Base-by-base conservation (phyloP, 768 basidiomycete species). In the Trametes gibbosa region DNA sequence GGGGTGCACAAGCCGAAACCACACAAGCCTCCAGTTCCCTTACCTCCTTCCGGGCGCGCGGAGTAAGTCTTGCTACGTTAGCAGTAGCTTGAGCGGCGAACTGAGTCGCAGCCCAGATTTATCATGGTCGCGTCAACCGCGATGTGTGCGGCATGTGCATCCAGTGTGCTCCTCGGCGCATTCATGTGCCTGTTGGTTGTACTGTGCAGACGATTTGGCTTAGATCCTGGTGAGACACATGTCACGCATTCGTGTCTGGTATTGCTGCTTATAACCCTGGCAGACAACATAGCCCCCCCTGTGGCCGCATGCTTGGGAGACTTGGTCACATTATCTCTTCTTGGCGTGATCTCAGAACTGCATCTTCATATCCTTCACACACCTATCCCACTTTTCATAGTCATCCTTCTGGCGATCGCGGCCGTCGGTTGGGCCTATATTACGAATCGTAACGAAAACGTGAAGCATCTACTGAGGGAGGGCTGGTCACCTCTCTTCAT, bases 281-380 rank as follows among this genome's bases (percentile, higher is more conserved):
- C 67, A 93, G 95, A 97, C 69, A 99, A 99, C 71, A 95, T 98
- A 64, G 90, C 95, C 1, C 92, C 97, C 0, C 95, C 97, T 0
- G 80, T 98, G 9, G 97, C 97, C 0, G 84, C 93, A 2, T 93
- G 92, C 66, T 80, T 98, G 2, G 96, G 97, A 5, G 97, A 98
- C 68, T 80, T 99, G 34, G 80, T 98, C 50, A 96, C 96, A 0
- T 84, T 99, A 48, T 80, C 85, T 58, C 84, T 98, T 54, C 76
- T 98, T 25, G 91, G 89, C n/a, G 56, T 76, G 17, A 77, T 87
- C n/a, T 87, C 91, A 6, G 81, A 88, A 2, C 59, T 84, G n/a
- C 81, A 96, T 58, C 83, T 94, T 45, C 74, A 77, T 45, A 79
- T 83, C 62, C 75, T 91, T 39, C 76, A 84, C 68, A 89, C 90